Evolutionary conservation across 495 filamentous ascomycete species (phyloP).

Genomic region (Rostrohypoxylon terebratum): DNA sequence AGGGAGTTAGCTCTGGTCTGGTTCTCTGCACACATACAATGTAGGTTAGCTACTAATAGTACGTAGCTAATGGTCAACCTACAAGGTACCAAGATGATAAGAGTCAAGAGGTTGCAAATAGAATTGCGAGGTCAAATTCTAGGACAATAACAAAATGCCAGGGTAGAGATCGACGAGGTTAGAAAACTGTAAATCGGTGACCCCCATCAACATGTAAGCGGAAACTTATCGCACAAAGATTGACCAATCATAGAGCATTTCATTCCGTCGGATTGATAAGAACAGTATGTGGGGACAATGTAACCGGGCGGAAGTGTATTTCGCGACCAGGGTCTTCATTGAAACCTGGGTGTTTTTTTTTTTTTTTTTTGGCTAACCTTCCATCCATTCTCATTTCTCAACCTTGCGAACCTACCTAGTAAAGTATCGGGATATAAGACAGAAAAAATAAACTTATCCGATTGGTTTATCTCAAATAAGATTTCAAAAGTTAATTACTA

Average conservation of each 20-base stretch:
- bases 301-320: neutral
- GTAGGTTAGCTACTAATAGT: no score
- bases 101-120: constrained; percentile 27
- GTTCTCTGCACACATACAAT: neutral
- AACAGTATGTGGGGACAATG: constrained; percentile 6
- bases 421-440: neutral
- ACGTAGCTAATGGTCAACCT: no score
- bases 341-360: neutral
- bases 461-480: constrained; percentile 15
- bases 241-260: constrained; percentile 30
- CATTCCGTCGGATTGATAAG: constrained; percentile 26
- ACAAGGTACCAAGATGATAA: constrained; percentile 27
- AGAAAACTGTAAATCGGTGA: constrained; percentile 34
- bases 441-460: constrained; percentile 11
- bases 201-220: constrained; percentile 44
- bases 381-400: neutral
- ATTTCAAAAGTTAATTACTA: neutral
- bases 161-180: constrained; percentile 16
- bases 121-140: constrained; percentile 40
- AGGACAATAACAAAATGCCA: constrained; percentile 35
- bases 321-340: constrained; percentile 4
- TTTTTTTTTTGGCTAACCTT: no score
- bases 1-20: neutral
- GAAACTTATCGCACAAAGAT: constrained; percentile 36
- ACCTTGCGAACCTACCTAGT: no score